These are phyloP conservation scores for Hysterangium stoloniferum DNA, from an alignment of 768 basidiomycete species.

Conservation along the genomic window DNA sequence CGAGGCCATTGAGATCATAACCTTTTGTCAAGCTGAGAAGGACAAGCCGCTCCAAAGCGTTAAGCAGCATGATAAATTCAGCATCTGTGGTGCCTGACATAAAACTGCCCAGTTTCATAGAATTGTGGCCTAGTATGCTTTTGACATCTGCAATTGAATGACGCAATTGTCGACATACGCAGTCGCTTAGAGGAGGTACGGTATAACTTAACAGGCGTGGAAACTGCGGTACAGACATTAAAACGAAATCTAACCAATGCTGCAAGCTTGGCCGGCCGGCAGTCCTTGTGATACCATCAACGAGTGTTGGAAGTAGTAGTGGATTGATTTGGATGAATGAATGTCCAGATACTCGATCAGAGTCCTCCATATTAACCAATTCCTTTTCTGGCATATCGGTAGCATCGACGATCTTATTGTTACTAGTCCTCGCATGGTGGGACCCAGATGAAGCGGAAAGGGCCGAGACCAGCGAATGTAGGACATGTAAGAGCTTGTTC, in stretches of 20 bases:
- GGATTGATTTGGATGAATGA: constrained; percentile 48
- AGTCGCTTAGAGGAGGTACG: constrained; percentile 70
- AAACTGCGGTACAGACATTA: constrained; percentile 85
- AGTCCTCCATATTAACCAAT: constrained; percentile 22
- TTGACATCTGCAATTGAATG: constrained; percentile 48
- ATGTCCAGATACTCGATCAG: constrained; percentile 26
- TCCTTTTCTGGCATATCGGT: constrained; percentile 1
- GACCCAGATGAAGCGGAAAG: constrained; percentile 34
- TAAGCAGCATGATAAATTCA: constrained; percentile 78
- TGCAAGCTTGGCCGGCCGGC: constrained; percentile 78
- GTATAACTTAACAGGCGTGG: constrained; percentile 60
- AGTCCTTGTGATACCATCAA: constrained; percentile 66
- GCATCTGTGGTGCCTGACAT: constrained; percentile 57
- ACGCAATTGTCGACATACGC: constrained; percentile 65
- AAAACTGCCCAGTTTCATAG: constrained; percentile 35
- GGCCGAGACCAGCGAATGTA: constrained; percentile 78
- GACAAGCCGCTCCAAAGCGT: constrained; percentile 76
- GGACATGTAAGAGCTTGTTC: constrained; percentile 85
- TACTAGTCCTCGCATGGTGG: background rate
- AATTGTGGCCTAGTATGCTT: constrained; percentile 30
- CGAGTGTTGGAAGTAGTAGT: constrained; percentile 66
- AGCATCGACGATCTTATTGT: constrained; percentile 2
- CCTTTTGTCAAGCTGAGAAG: constrained; percentile 57
- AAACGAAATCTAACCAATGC: constrained; percentile 94
- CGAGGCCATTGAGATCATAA: constrained; percentile 21